A percentile compares a stretch with the other conserved stretches of the same genome.
Evolutionary conservation across 306 rosid genomes (phyloP).

Genomic region (Cercis canadensis): DNA sequence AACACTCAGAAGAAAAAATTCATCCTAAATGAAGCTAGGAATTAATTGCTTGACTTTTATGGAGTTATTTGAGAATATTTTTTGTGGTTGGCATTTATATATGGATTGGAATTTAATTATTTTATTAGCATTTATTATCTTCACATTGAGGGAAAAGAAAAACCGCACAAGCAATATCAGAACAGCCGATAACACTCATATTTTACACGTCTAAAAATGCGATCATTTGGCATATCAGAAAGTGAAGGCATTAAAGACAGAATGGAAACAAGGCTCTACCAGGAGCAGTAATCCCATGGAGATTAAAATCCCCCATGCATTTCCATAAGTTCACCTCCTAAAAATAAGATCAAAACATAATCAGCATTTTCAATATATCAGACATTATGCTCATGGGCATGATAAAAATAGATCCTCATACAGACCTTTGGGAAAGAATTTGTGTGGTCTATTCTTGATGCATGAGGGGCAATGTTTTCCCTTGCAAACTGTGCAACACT

Average conservation of each 20-base stretch:
- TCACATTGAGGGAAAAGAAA: constrained; percentile 17
- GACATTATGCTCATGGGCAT: constrained; percentile 3
- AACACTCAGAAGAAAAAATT: constrained; percentile 10
- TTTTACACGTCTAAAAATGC: not conserved
- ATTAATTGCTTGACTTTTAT: no score
- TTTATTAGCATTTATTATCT: constrained; percentile 21
- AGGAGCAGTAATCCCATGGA: constrained; percentile 93
- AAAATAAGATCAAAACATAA: constrained; percentile 32
- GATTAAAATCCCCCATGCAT: constrained; percentile 91
- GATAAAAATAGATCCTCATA: constrained; percentile 19
- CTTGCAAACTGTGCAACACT: constrained; percentile 85
- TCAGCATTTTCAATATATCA: constrained; percentile 21
- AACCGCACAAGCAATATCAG: constrained; percentile 3
- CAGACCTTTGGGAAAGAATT: constrained; percentile 73
- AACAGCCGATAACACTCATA: constrained; percentile 1
- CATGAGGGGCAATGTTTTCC: constrained; percentile 87
- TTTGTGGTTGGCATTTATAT: not conserved
- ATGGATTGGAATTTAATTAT: constrained; percentile 18
- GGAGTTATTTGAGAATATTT: no score
- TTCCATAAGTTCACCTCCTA: constrained; percentile 96
- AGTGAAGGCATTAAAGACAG: not conserved
- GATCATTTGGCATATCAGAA: not conserved
- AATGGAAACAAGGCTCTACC: constrained; percentile 50
- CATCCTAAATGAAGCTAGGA: not conserved
- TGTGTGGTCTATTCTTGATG: constrained; percentile 78